Evolutionary conservation across 148 eudicot genomes (phyloP), one percentile per base, ranked within the genome.

Genomic region (Simmondsia chinensis): DNA sequence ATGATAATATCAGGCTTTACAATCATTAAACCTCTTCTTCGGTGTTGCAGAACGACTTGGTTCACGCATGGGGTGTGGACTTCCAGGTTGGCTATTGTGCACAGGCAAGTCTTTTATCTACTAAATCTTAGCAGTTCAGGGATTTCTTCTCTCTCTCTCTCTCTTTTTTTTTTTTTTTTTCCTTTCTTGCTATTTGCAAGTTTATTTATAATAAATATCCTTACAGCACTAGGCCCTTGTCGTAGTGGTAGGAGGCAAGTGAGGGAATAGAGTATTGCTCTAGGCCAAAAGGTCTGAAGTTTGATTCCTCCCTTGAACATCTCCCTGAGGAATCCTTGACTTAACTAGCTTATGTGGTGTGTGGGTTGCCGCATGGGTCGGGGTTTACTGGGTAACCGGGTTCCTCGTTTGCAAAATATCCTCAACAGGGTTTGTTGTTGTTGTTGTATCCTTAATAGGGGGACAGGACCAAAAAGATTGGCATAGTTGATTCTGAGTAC

Each of bases 61-160:
- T 73, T 46, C 79, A 72, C 64, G 79, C 66, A 11, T 80, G 87
- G 87, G 87, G 87, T 17, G 54, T 80, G 38, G 87, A 80, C 64
- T 66, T 69, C 37, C 72, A 66, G 60, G 60, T 80, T 5, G 87
- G 87, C 13, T 80, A 80, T 42, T 80, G 87, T 58, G 76, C 74
- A 45, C 82, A 80, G 86, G 86, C 40, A 44, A 44, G 49, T 25
- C 45, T 28, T 32, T 29, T 14, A 17, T 5, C 18, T 20, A 17
- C 4, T 19, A 33, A 20, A 7, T 28, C 13, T 42, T 9, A 5
- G n/a, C n/a, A n/a, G n/a, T n/a, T n/a, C n/a, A n/a, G n/a, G n/a
- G n/a, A n/a, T n/a, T n/a, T 4, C 9, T 33, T n/a, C n/a, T 12
- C 12, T n/a, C 1, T 10, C 49, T 29, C 13, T 10, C 30, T 1